phyloP scores from a whole-genome alignment of 768 basidiomycete genomes.

The Suillus spraguei region DNA sequence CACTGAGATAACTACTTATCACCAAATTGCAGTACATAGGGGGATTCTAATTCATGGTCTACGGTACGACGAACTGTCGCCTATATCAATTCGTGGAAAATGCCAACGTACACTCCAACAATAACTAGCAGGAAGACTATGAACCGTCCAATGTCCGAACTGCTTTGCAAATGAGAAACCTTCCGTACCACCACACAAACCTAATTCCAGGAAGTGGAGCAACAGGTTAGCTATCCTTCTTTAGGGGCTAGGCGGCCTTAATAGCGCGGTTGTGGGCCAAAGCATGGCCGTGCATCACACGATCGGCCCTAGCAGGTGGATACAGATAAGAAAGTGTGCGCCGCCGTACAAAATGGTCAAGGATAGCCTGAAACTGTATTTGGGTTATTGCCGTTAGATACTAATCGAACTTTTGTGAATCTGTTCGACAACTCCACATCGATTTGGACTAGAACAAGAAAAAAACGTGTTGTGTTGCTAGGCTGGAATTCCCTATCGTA shows the following conservation, averaged over 20 bases:
- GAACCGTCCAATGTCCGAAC: not conserved
- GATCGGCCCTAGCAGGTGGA: not conserved
- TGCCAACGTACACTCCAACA: not conserved
- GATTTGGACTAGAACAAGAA: not conserved
- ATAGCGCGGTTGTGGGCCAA: not conserved
- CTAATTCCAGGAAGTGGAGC: slow-evolving; percentile 1
- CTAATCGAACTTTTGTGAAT: slow-evolving; percentile 5
- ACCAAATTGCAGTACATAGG: not conserved
- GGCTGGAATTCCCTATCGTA: not conserved
- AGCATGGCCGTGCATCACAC: not conserved
- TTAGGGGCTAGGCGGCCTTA: slow-evolving; percentile 8
- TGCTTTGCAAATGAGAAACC: not conserved
- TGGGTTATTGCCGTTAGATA: too few relatives aligned
- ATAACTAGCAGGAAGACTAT: too few relatives aligned
- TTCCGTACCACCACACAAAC: not conserved
- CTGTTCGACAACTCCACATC: not conserved
- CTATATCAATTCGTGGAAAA: not conserved
- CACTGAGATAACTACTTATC: not conserved
- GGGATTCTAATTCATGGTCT: not conserved
- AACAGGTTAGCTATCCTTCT: not conserved
- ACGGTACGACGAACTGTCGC: not conserved
- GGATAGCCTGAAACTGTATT: not conserved
- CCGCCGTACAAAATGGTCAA: not conserved
- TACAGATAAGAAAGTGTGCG: not conserved
- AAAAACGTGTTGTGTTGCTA: not conserved